Evolutionary conservation across 306 rosid genomes (phyloP).

Genomic region (Sechiopsis laciniata): DNA sequence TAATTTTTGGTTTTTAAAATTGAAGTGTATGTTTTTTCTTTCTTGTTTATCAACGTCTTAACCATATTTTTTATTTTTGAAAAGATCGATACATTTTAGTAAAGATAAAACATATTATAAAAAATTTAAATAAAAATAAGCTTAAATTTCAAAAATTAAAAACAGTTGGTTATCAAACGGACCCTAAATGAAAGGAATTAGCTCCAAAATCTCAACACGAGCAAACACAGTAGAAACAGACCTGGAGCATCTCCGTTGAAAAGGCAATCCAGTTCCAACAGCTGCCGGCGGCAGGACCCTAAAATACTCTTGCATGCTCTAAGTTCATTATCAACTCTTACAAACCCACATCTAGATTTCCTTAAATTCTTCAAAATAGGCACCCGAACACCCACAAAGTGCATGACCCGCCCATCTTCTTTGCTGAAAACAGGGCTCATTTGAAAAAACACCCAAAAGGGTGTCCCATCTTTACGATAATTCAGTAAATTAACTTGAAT

Average conservation of each 20-base stretch:
- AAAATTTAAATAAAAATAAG: too few relatives aligned
- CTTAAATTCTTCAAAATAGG: conserved; percentile 36
- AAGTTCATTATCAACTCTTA: conserved; percentile 32
- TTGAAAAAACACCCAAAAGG: conserved; percentile 73
- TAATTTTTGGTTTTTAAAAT: too few relatives aligned
- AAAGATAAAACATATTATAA: too few relatives aligned
- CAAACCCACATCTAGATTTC: conserved; percentile 26
- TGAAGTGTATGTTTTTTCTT: too few relatives aligned
- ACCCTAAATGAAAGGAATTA: neutral
- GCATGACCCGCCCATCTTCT: conserved; percentile 48
- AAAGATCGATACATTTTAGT: too few relatives aligned
- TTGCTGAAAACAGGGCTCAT: conserved; percentile 58
- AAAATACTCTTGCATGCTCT: conserved; percentile 33
- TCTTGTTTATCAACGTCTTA: too few relatives aligned
- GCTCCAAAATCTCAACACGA: neutral
- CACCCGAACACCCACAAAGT: conserved; percentile 78
- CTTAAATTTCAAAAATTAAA: too few relatives aligned
- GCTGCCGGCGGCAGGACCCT: conserved; percentile 72
- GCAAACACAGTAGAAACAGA: conserved; percentile 27
- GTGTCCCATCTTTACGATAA: conserved; percentile 72
- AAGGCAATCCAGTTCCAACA: conserved; percentile 45
- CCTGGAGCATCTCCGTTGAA: conserved; percentile 49
- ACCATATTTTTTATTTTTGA: too few relatives aligned
- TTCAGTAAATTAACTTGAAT: conserved; percentile 54
- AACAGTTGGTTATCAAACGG: too few relatives aligned